Evolutionary conservation across 441 rosid genomes (phyloP), one percentile per base, ranked within the genome.

Genomic region (Pelargonium myrrhifolium): DNA sequence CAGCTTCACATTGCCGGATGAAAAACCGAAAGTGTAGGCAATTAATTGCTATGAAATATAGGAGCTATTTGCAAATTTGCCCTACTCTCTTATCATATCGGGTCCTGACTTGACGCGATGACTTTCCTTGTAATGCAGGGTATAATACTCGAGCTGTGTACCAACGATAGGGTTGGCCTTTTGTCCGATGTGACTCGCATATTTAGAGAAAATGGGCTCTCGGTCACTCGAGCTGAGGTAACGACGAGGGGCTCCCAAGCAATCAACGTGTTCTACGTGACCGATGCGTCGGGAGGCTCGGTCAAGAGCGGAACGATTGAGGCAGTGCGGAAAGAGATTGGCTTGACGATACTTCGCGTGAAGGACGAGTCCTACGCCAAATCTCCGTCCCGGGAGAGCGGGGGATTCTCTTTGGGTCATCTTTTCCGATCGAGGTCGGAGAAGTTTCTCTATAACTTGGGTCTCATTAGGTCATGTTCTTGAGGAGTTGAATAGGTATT

Each of bases 131-230:
- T n/a, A n/a, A n/a, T 72, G 72, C 84, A 94, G 99, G 99, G 99
- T 12, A 77, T 92, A 69, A 85, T 86, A 70, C 80, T 92, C 67
- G 97, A 94, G 76, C 85, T 94, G 60, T 88, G 97, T 64, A 72
- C 89, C 3, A 93, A 89, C 37, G 97, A 92, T 76, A 77, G 96
- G 71, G 86, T 78, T 7, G 98, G 99, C 63, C 93, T 94, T 62
- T 76, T 94, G 42, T 89, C 98, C 0, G 98, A 94, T 37, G 93
- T 86, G 35, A 85, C 98, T 51, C 93, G 98, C 47, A 51, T 51
- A 0, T 51, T 51, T 9, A 15, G 58, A 51, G 58, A 51, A 20
- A 51, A 51, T 9, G 58, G 58, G 0, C 58, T 51, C 6, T 15
- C 58, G 58, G 58, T 51, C 21, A 51, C 58, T 51, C 58, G 58